Evolutionary conservation across 805 yeast genomes (phyloP).

Genomic region (Vanderwaltozyma verrucispora): DNA sequence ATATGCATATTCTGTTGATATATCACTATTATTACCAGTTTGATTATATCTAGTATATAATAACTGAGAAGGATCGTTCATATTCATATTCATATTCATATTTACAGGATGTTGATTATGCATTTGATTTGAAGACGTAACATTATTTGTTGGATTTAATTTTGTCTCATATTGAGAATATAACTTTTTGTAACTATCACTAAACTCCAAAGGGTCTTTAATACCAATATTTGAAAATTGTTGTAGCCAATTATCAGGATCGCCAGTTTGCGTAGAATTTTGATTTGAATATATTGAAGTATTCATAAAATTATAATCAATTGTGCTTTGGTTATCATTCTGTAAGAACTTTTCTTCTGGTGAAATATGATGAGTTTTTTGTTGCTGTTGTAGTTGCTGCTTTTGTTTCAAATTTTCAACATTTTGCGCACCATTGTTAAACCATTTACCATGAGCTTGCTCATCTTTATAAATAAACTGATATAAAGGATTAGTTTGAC

Average conservation of each 20-base stretch:
- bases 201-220: conserved; percentile 23
- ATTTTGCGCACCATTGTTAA: background rate
- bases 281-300: background rate
- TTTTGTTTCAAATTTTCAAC: background rate
- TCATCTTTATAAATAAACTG: conserved; percentile 8
- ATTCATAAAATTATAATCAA: too few relatives aligned
- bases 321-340: background rate
- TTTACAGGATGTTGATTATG: background rate
- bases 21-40: background rate
- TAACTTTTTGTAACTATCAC: conserved; percentile 19
- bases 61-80: too few relatives aligned
- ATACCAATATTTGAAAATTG: conserved; percentile 22
- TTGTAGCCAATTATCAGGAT: conserved; percentile 1
- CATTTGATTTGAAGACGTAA: background rate
- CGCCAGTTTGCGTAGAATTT: background rate
- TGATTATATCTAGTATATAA: too few relatives aligned
- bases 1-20: background rate
- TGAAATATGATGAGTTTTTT: background rate
- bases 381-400: too few relatives aligned
- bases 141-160: background rate
- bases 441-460: background rate
- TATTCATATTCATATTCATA: too few relatives aligned
- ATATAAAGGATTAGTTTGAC: conserved; percentile 16
- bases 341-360: background rate
- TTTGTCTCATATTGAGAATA: conserved; percentile 21